A percentile compares a stretch with the other conserved stretches of the same genome.
Conservation (phyloP, 805 yeast genomes). For the Lipomyces starkeyi region DNA sequence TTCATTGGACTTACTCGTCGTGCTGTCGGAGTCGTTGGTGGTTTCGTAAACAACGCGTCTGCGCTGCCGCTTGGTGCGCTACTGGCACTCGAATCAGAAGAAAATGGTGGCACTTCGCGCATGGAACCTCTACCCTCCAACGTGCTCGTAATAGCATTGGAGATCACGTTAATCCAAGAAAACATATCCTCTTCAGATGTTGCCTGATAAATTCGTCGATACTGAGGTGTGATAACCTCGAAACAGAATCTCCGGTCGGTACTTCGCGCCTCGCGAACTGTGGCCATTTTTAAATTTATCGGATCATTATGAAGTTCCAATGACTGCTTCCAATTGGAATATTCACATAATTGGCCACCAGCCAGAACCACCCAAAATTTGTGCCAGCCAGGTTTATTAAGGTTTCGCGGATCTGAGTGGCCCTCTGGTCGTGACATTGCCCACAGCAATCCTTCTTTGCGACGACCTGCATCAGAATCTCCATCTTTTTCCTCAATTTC, state of each 20-base stretch:
- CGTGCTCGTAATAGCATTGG: slow-evolving; percentile 56
- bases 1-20: not conserved
- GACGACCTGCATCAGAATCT: slow-evolving; percentile 16
- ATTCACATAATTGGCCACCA: slow-evolving; percentile 72
- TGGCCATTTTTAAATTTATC: slow-evolving; percentile 71
- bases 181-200: slow-evolving; percentile 68
- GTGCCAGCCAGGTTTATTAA: slow-evolving; percentile 66
- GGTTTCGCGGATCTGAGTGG: slow-evolving; percentile 44
- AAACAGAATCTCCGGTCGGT: slow-evolving; percentile 63
- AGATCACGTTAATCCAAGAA: slow-evolving; percentile 70
- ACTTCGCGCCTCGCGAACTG: slow-evolving; percentile 55
- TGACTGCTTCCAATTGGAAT: slow-evolving; percentile 80
- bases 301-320: slow-evolving; percentile 66
- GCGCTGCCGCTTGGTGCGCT: not conserved
- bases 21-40: slow-evolving; percentile 14
- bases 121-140: slow-evolving; percentile 47
- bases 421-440: slow-evolving; percentile 51
- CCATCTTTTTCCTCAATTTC: slow-evolving; percentile 19
- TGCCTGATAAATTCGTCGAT: slow-evolving; percentile 78
- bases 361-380: slow-evolving; percentile 83
- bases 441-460: slow-evolving; percentile 54
- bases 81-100: slow-evolving; percentile 3
- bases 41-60: slow-evolving; percentile 14
- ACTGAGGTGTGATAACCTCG: slow-evolving; percentile 74
- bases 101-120: not conserved